Evolutionary conservation across 805 yeast species (phyloP).

Genomic region (Ogataea glucozyma): DNA sequence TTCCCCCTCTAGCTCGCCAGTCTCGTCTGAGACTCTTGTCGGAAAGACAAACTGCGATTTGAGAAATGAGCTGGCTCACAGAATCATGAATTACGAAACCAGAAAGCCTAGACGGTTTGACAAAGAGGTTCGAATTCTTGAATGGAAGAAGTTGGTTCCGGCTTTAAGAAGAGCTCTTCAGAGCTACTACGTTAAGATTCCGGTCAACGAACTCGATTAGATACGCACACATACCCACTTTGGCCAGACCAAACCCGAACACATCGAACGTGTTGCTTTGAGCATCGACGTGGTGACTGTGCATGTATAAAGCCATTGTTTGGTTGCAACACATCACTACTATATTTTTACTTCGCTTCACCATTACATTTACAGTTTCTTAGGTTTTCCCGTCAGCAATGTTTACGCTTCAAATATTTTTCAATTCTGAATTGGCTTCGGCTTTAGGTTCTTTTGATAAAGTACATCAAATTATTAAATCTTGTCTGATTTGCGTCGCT

Average conservation of each 20-base stretch:
- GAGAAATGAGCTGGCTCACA: constrained; percentile 56
- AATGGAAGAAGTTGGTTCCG: constrained; percentile 60
- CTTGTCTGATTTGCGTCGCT: too few species aligned
- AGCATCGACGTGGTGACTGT: neutral
- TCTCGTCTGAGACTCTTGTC: constrained; percentile 5
- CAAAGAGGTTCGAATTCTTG: constrained; percentile 62
- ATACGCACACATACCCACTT: neutral
- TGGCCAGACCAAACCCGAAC: too few species aligned
- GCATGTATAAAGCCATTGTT: neutral
- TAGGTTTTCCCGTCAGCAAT: neutral
- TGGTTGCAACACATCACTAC: neutral
- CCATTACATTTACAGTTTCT: neutral
- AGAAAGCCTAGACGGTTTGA: constrained; percentile 70
- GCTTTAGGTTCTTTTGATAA: neutral
- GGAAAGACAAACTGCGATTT: constrained; percentile 36
- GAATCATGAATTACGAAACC: constrained; percentile 63
- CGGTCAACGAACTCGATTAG: constrained; percentile 27
- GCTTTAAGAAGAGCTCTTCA: constrained; percentile 65
- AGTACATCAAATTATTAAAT: too few species aligned
- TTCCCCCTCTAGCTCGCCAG: constrained; percentile 13
- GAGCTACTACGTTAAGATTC: constrained; percentile 63
- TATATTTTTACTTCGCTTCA: neutral
- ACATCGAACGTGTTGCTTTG: too few species aligned
- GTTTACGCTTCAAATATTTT: neutral
- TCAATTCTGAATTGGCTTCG: neutral